Evolutionary conservation across 257 asterid genomes (phyloP).

Genomic region (Coffea canephora): DNA sequence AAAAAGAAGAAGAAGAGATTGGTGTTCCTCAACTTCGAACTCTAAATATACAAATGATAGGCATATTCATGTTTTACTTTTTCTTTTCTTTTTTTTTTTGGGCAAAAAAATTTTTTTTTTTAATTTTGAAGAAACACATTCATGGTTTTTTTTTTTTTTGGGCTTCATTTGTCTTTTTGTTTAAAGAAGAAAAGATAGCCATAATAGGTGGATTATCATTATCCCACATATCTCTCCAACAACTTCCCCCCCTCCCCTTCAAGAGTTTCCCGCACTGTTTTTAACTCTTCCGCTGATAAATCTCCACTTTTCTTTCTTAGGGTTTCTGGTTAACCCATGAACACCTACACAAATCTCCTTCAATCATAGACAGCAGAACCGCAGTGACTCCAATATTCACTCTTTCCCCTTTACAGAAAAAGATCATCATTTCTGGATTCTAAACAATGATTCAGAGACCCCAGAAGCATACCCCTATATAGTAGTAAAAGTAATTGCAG

Average conservation of each 20-base stretch:
- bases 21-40: background rate
- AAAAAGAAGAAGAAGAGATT: no score
- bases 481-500: conserved; percentile 33
- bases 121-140: no score
- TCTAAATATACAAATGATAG: no score
- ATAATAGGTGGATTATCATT: background rate
- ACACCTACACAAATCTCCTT: background rate
- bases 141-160: no score
- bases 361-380: background rate
- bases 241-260: background rate
- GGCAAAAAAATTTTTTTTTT: no score
- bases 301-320: conserved; percentile 15
- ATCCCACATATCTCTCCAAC: conserved; percentile 11
- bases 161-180: background rate
- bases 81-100: no score
- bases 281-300: conserved; percentile 3
- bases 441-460: background rate
- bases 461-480: background rate
- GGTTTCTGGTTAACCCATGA: conserved; percentile 18
- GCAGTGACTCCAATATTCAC: background rate
- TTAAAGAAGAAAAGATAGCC: background rate
- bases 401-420: background rate
- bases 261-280: background rate
- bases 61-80: no score
- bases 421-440: background rate